A percentile compares a stretch with the other conserved stretches of the same genome.
phyloP scores from a whole-genome alignment of 1,284 basidiomycete genomes.

The Trametes hirsuta region DNA sequence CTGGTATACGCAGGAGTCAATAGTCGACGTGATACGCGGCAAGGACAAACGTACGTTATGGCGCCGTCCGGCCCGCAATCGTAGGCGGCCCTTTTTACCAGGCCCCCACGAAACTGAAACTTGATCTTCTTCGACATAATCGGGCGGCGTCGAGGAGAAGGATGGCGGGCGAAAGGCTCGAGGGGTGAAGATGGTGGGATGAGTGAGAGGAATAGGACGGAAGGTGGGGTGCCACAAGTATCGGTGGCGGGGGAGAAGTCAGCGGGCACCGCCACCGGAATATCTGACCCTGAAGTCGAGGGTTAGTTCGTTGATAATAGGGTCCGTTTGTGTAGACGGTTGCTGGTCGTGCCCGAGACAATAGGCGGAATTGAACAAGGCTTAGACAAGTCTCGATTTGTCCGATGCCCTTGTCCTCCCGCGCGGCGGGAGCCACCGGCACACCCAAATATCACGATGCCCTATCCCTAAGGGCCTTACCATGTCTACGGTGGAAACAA shows the following conservation, averaged over 20 bases:
- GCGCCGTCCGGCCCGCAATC: background rate
- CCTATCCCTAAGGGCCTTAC: no score
- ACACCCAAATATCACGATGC: background rate
- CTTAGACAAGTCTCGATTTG: background rate
- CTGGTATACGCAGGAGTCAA: no score
- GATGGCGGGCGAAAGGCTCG: background rate
- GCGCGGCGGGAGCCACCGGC: no score
- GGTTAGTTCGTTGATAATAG: background rate
- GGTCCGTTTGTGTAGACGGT: background rate
- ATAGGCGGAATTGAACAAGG: background rate
- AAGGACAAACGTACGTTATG: background rate
- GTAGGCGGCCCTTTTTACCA: background rate
- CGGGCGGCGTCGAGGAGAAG: background rate
- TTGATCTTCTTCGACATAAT: background rate
- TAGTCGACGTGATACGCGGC: background rate
- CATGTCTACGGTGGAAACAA: background rate
- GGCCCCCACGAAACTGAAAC: background rate
- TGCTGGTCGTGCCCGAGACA: background rate
- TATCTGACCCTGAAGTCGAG: no score
- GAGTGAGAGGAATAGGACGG: background rate
- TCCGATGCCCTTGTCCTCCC: no score
- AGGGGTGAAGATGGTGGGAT: background rate
- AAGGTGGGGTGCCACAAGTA: background rate
- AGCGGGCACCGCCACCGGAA: background rate
- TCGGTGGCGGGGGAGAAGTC: background rate